Conservation (phyloP, 495 filamentous ascomycete genomes). For the Penicillium coprophilum region DNA sequence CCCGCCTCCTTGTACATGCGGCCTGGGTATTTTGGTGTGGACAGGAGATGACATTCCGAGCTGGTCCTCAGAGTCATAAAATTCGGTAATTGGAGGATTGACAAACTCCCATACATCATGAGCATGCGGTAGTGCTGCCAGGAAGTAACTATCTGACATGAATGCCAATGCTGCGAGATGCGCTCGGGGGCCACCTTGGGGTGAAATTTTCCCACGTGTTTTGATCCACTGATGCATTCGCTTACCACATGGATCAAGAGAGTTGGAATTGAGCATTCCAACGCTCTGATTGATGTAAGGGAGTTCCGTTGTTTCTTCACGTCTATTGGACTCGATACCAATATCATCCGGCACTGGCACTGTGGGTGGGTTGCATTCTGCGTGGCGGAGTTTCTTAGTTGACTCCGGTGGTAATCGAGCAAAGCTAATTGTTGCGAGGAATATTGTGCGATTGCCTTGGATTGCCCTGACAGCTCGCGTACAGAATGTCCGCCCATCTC, state of each 20-base stretch:
- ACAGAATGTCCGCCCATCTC: slow-evolving; percentile 74
- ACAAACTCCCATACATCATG: slow-evolving; percentile 11
- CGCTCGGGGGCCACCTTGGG: slow-evolving; percentile 35
- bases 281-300: slow-evolving; percentile 11
- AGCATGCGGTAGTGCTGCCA: slow-evolving; percentile 67
- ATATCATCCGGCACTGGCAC: background rate
- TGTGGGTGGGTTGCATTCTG: background rate
- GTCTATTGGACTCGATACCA: background rate
- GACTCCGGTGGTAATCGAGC: slow-evolving; percentile 28
- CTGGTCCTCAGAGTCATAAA: background rate
- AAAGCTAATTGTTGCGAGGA: slow-evolving; percentile 84
- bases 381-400: background rate
- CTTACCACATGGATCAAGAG: background rate
- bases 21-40: slow-evolving; percentile 10
- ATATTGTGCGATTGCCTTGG: slow-evolving; percentile 74
- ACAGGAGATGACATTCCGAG: background rate
- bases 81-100: slow-evolving; percentile 10
- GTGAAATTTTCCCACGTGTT: slow-evolving; percentile 2
- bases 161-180: slow-evolving; percentile 82
- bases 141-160: slow-evolving; percentile 78
- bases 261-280: background rate
- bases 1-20: slow-evolving; percentile 9
- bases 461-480: slow-evolving; percentile 81
- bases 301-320: background rate
- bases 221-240: slow-evolving; percentile 13